Evolutionary conservation across 2,329 filamentous ascomycete genomes (phyloP).

Genomic region (Neofusicoccum kwambonambiense): DNA sequence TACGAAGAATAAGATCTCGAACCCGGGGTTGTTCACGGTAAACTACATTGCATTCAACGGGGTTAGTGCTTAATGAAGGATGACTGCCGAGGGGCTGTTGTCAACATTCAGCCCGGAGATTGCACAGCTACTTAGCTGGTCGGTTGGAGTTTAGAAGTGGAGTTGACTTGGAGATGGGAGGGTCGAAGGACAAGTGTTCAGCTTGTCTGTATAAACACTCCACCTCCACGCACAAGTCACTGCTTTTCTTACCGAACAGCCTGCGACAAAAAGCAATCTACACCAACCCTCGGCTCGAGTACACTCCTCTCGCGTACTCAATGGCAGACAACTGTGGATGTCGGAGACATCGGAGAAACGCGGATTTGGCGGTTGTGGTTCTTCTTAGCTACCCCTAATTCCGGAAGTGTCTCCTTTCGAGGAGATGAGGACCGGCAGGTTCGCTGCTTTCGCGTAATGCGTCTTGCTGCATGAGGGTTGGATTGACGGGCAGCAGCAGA

Average conservation of each 20-base stretch:
- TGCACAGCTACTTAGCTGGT: too few species aligned
- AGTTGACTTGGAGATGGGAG: background rate
- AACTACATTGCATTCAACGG: conserved; percentile 61
- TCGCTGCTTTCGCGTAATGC: background rate
- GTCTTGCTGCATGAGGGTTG: background rate
- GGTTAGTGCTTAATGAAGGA: background rate
- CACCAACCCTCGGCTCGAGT: background rate
- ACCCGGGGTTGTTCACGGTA: conserved; percentile 45
- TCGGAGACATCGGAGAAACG: background rate
- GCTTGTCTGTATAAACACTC: background rate
- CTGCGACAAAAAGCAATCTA: background rate
- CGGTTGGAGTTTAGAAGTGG: too few species aligned
- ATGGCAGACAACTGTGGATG: background rate
- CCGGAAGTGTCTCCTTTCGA: conserved; percentile 6
- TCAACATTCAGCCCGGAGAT: too few species aligned
- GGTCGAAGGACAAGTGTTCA: background rate
- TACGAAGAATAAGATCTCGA: conserved; percentile 43
- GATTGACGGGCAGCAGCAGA: background rate
- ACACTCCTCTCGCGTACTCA: background rate
- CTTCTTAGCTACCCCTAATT: conserved; percentile 1
- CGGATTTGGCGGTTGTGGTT: background rate
- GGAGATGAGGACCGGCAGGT: conserved; percentile 10
- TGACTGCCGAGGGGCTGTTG: too few species aligned
- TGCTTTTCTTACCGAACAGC: background rate
- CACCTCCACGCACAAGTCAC: too few species aligned